Percentiles rank a stretch among this genome's conserved stretches.
Evolutionary conservation across 106 monocot genomes (phyloP).

Genomic region (Xerophyta viscosa): DNA sequence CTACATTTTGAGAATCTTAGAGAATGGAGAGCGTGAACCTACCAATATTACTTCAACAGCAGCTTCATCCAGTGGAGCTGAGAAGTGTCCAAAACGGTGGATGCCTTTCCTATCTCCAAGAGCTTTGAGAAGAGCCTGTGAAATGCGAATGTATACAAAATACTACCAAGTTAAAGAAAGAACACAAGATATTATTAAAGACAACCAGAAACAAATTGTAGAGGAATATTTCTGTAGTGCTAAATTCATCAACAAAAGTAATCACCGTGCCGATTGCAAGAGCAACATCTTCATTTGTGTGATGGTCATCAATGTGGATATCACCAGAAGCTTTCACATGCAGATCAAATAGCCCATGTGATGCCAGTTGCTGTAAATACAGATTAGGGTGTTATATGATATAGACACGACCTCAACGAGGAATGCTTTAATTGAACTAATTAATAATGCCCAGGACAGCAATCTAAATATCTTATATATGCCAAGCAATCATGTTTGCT

Average conservation of each 20-base stretch:
- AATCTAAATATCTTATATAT: too few relatives aligned
- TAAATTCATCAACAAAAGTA: too few relatives aligned
- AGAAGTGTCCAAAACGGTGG: conserved; percentile 84
- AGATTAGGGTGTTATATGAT: too few relatives aligned
- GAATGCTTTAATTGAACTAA: too few relatives aligned
- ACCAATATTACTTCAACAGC: conserved; percentile 87
- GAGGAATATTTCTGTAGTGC: too few relatives aligned
- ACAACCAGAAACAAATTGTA: too few relatives aligned
- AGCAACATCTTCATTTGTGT: conserved; percentile 97
- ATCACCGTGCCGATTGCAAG: conserved; percentile 93
- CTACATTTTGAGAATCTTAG: background rate
- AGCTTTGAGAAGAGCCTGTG: conserved; percentile 74
- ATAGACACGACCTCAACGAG: too few relatives aligned
- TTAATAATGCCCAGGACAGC: too few relatives aligned
- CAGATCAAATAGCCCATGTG: conserved; percentile 88
- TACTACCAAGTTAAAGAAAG: background rate
- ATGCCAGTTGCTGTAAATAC: conserved; percentile 86
- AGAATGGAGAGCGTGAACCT: conserved; percentile 1
- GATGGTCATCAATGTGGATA: conserved; percentile 95
- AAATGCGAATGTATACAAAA: background rate
- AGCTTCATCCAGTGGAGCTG: conserved; percentile 96
- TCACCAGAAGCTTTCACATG: conserved; percentile 80
- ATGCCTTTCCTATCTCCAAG: conserved; percentile 99
- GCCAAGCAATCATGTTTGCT: too few relatives aligned
- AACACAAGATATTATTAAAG: too few relatives aligned